Evolutionary conservation across 495 filamentous ascomycete genomes (phyloP), one percentile per base, ranked within the genome.

Genomic region (Aspergillus baeticus): DNA sequence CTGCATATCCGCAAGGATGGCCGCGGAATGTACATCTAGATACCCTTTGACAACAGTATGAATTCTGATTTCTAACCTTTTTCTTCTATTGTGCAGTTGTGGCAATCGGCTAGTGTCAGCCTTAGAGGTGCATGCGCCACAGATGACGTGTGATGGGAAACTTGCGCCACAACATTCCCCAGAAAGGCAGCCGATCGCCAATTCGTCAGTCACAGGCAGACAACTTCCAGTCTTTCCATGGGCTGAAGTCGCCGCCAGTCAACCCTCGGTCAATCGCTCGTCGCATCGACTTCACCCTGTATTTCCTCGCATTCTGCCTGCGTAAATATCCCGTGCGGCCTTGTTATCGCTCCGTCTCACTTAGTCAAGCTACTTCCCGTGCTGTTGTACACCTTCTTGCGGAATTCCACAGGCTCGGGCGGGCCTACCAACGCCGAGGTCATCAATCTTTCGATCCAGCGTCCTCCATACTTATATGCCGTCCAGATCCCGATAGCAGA

Each of bases 21-120:
- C 29, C 54, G 41, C 55, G 36, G 34, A 33, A 54, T 65, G 63
- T 66, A 66, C 55, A 60, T 61, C 58, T 66, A 66, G 63, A 66
- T 66, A 66, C 63, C 63, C 63, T 44, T 57, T 63, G 57, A 60
- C 42, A 58, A 31, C 44, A 49, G 23, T 54, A 46, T 50, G 53
- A 48, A 35, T 49, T 46, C 21, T 31, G 51, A 51, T 3, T 10
- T 15, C 33, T 37, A 18, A 18, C 36, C 37, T 29, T 17, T 31
- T n/a, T 39, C 41, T 42, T 14, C 26, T 14, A 26, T 26, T 45
- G 45, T 45, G 43, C 54, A 48, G 14, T 18, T 50, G 51, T 46
- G 41, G 51, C n/a, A n/a, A n/a, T n/a, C n/a, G n/a, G n/a, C n/a
- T n/a, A n/a, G n/a, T 46, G 51, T 29, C 21, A 26, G 29, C 14